Evolutionary conservation across 768 basidiomycete species (phyloP).

Genomic region (Hebeloma cylindrosporum): DNA sequence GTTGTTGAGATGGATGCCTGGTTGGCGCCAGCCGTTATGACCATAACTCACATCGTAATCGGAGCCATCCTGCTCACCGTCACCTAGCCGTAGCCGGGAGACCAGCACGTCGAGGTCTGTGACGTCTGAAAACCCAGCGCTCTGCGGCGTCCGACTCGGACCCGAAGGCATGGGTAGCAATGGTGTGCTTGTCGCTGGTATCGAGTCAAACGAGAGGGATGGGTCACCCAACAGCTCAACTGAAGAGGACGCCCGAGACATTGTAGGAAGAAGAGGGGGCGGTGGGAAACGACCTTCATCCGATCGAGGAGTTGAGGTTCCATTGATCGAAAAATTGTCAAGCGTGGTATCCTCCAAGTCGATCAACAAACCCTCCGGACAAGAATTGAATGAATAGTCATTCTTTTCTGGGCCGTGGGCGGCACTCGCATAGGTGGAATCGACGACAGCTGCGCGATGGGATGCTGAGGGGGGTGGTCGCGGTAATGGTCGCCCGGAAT

Average conservation of each 20-base stretch:
- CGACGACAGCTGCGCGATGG: slow-evolving; percentile 20
- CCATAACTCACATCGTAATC: slow-evolving; percentile 64
- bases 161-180: slow-evolving; percentile 3
- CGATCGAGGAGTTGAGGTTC: slow-evolving; percentile 19
- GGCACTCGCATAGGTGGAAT: slow-evolving; percentile 35
- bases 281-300: slow-evolving; percentile 17
- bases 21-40: slow-evolving; percentile 17
- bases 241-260: slow-evolving; percentile 19
- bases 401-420: slow-evolving; percentile 14
- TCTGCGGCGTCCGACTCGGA: slow-evolving; percentile 3
- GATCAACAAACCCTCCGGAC: slow-evolving; percentile 56
- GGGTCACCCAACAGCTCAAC: slow-evolving; percentile 14
- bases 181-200: slow-evolving; percentile 7
- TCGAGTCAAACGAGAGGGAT: slow-evolving; percentile 11
- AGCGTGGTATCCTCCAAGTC: slow-evolving; percentile 49
- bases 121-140: slow-evolving; percentile 32
- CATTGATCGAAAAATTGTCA: slow-evolving; percentile 23
- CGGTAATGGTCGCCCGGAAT: slow-evolving; percentile 59
- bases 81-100: slow-evolving; percentile 55
- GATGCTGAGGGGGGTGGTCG: slow-evolving; percentile 34
- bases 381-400: slow-evolving; percentile 17
- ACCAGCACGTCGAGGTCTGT: slow-evolving; percentile 68
- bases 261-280: slow-evolving; percentile 12
- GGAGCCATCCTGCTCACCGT: slow-evolving; percentile 43
- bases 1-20: slow-evolving; percentile 17